Percentiles rank a stretch among this genome's conserved stretches.
phyloP scores from a whole-genome alignment of 192 early-diverging fungal species.

The Umbelopsis sp. region DNA sequence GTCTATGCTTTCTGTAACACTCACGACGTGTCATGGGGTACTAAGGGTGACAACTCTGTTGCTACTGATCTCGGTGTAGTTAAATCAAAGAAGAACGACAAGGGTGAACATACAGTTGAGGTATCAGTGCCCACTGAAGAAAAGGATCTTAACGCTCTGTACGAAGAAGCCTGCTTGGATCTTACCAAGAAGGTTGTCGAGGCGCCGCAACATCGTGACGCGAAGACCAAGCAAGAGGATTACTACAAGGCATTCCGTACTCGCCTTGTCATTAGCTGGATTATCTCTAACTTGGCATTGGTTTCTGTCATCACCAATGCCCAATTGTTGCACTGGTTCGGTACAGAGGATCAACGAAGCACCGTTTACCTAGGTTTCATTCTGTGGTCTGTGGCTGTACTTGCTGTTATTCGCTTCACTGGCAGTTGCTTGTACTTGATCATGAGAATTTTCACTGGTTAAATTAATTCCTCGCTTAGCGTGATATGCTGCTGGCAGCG shows the following conservation, averaged over 20 bases:
- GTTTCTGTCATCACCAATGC: slow-evolving; percentile 68
- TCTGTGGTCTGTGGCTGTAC: slow-evolving; percentile 76
- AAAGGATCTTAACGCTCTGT: slow-evolving; percentile 80
- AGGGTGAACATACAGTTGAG: slow-evolving; percentile 70
- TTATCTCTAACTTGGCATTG: slow-evolving; percentile 73
- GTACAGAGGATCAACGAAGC: slow-evolving; percentile 38
- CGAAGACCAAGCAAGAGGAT: slow-evolving; percentile 76
- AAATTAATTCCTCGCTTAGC: background rate
- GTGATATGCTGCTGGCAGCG: slow-evolving; percentile 17
- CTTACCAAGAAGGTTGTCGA: slow-evolving; percentile 52
- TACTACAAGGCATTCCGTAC: slow-evolving; percentile 87
- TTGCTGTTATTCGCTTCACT: slow-evolving; percentile 69
- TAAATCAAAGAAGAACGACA: slow-evolving; percentile 70
- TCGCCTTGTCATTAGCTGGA: slow-evolving; percentile 73
- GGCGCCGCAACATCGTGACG: slow-evolving; percentile 60
- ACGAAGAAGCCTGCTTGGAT: slow-evolving; percentile 70
- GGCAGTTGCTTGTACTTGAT: slow-evolving; percentile 72
- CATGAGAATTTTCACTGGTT: slow-evolving; percentile 56
- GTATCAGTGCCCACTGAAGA: slow-evolving; percentile 78
- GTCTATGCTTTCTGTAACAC: slow-evolving; percentile 61
- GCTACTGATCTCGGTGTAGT: slow-evolving; percentile 78
- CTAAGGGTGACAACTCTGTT: slow-evolving; percentile 83
- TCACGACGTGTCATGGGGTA: slow-evolving; percentile 79
- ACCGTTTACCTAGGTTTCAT: slow-evolving; percentile 64
- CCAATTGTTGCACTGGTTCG: slow-evolving; percentile 34